These are phyloP conservation scores for Fusarium sp. DNA, from an alignment of 2,329 filamentous ascomycete genomes.

Conservation along the genomic window DNA sequence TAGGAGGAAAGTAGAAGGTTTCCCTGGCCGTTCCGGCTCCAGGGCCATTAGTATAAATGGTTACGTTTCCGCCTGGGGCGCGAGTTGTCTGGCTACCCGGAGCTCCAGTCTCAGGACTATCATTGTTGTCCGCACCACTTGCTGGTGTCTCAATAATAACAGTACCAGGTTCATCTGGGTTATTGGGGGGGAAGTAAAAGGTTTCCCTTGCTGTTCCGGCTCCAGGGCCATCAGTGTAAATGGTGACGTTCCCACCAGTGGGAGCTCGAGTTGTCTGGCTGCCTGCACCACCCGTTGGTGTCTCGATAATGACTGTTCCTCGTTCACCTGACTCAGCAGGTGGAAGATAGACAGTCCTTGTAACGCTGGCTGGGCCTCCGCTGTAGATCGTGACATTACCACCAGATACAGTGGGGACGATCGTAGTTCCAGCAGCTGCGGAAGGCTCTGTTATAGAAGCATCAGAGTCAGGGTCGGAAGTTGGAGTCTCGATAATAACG, in stretches of 20 bases:
- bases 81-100: no score
- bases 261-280: not conserved
- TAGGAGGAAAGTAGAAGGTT: constrained; percentile 27
- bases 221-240: constrained; percentile 11
- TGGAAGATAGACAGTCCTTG: constrained; percentile 11
- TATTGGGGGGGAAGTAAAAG: constrained; percentile 21
- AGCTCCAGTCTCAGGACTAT: not conserved
- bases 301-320: constrained; percentile 17
- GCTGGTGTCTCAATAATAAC: constrained; percentile 20
- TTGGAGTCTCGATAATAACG: constrained; percentile 18
- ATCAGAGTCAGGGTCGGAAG: not conserved
- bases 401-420: not conserved
- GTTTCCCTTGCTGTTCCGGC: constrained; percentile 15
- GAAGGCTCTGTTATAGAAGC: not conserved
- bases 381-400: constrained; percentile 10
- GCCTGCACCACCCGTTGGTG: not conserved
- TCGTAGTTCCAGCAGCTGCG: not conserved
- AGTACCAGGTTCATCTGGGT: constrained; percentile 5
- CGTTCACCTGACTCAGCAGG: constrained; percentile 4
- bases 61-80: constrained; percentile 1
- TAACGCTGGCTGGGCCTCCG: not conserved
- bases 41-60: constrained; percentile 7
- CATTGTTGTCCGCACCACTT: accelerated
- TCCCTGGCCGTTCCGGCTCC: constrained; percentile 8
- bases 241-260: not conserved